Evolutionary conservation across 176 grass and related monocot species (phyloP), one percentile per base, ranked within the genome.

Genomic region (Cenchrus fungigraminus): DNA sequence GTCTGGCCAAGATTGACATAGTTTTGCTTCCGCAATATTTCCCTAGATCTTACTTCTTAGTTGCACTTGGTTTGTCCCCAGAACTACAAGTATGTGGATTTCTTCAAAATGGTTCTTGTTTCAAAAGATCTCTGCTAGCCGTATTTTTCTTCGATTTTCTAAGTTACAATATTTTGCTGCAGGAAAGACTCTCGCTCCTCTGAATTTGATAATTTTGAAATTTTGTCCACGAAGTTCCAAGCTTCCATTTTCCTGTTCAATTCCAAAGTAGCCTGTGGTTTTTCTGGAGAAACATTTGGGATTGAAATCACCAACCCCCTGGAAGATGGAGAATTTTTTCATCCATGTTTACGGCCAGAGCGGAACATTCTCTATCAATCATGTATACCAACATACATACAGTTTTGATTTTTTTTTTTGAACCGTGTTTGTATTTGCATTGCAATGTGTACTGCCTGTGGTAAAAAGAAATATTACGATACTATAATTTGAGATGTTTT

Each of bases 271-370:
- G 71, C 70, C 16, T 56, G 71, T 89, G 55, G 8, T 89, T 86
- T 88, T 85, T 76, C 64, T 47, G 78, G n/a, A 85, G 88, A 56
- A 82, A 37, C 78, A 65, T 25, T 82, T 82, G 88, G 71, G 54
- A 74, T 71, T 71, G 46, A 76, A 86, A 61, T 69, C 42, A 52
- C 40, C 71, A 28, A 40, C 37, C 37, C 31, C 46, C 0, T 71
- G 56, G 29, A 19, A 69, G 29, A 19, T 37, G 70, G 63, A 68
- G 46, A 71, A 19, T 47, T 64, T 76, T 76, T 89, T 52, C 6
- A 11, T 52, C 55, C 56, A 22, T 68, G 68, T 71, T 66, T 50
- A 20, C 62, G 54, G 37, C 37, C 37, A 40, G 37, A 40, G 37
- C 37, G 37, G 37, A 4, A 40, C 37, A 81, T 68, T 40, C 17